Evolutionary conservation across 1,284 basidiomycete species (phyloP).

Genomic region (Puccinia novopanici): DNA sequence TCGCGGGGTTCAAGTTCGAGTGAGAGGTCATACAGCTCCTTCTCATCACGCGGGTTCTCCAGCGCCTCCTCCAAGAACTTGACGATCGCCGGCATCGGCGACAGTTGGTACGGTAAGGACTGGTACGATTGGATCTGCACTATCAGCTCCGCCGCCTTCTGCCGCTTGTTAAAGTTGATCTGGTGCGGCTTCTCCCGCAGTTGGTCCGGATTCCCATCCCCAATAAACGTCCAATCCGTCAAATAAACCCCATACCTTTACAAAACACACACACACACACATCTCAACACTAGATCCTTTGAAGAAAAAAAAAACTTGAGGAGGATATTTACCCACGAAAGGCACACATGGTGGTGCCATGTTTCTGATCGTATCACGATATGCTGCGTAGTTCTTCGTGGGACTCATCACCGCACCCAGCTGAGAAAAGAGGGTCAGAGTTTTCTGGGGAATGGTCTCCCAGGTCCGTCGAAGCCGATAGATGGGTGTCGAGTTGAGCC

Average conservation of each 20-base stretch:
- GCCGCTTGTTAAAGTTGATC: conserved; percentile 94
- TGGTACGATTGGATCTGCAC: conserved; percentile 96
- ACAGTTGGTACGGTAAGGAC: conserved; percentile 81
- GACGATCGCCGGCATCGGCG: conserved; percentile 69
- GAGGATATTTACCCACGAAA: conserved; percentile 76
- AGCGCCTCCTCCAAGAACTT: conserved; percentile 77
- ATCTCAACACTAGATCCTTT: background rate
- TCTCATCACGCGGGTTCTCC: conserved; percentile 63
- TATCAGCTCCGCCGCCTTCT: conserved; percentile 90
- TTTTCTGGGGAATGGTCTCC: conserved; percentile 69
- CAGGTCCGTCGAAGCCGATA: conserved; percentile 90
- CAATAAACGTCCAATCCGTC: conserved; percentile 92
- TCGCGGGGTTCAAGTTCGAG: conserved; percentile 86
- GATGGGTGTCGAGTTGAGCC: conserved; percentile 90
- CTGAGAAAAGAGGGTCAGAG: conserved; percentile 62
- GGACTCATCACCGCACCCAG: conserved; percentile 84
- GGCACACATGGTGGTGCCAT: conserved; percentile 94
- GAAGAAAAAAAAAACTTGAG: background rate
- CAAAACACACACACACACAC: background rate
- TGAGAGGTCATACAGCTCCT: conserved; percentile 72
- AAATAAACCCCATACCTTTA: conserved; percentile 77
- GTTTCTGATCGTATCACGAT: conserved; percentile 78
- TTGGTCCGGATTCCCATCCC: conserved; percentile 90
- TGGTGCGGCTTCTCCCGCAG: conserved; percentile 67
- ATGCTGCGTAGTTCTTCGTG: conserved; percentile 89